Base-by-base conservation (phyloP, 1,139 yeast genomes). In the Lodderomyces orthopsilosis region DNA sequence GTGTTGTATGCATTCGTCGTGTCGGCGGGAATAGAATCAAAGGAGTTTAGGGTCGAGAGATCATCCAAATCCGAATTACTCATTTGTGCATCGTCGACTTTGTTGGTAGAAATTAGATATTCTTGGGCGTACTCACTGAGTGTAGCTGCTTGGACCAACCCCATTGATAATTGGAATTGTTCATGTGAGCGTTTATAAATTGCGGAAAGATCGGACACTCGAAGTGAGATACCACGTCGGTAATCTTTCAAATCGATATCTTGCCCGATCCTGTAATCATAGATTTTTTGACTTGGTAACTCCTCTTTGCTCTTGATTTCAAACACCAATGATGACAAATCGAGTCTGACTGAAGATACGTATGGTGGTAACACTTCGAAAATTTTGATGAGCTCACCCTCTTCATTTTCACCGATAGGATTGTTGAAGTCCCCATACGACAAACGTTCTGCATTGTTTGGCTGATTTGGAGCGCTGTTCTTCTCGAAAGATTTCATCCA, bases 281-380 rank as follows among this genome's bases (percentile, higher is more conserved):
- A 53, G 9, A 66, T 52, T 1, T 49, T 47, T 41, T 65, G 67
- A 41, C 62, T 58, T 0, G 78, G 78, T 15, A 74, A 55, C 4
- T 68, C 67, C 46, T 73, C 78, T 44, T 70, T 70, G 47, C 77
- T 71, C 14, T 69, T 59, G 12, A 73, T 57, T 45, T 69, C 73
- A 1, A 66, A 59, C 9, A 8, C 32, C 15, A 70, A 41, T 17
- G 59, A 53, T 3, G 62, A 46, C 10, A 69, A 48, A 18, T 56
- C 57, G 19, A 66, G 43, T 46, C 59, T 63, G 8, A 69, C 49
- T 2, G 63, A 53, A 2, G 61, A 51, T 4, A 73, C 41, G 33
- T 59, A 50, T 0, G 53, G 37, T 0, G 78, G 77, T 2, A 72
- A 43, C 0, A 65, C 7, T 23, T 61, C 56, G 42, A 71, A 70